Evolutionary conservation across 2,329 filamentous ascomycete genomes (phyloP).

Genomic region (Lojkania enalia): DNA sequence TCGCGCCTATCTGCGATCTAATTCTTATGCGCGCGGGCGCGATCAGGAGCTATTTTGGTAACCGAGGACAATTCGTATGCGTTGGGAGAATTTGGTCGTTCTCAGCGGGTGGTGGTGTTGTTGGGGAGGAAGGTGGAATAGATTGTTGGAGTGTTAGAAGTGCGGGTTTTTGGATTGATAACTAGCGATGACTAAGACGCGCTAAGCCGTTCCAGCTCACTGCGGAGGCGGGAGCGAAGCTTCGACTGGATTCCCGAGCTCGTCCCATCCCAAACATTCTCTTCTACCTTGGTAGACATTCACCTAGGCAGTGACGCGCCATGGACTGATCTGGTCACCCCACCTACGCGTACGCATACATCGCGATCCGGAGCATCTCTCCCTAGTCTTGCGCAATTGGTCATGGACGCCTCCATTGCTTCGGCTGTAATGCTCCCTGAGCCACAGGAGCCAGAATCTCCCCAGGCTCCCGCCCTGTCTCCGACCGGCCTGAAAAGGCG

Average conservation of each 20-base stretch:
- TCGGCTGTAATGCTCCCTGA: constrained; percentile 60
- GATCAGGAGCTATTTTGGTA: no score
- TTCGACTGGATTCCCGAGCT: not conserved
- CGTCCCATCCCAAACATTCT: no score
- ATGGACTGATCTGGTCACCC: not conserved
- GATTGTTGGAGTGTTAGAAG: no score
- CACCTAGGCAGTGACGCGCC: not conserved
- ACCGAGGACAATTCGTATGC: no score
- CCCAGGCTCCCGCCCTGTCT: constrained; percentile 35
- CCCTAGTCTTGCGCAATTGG: not conserved
- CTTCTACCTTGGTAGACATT: no score
- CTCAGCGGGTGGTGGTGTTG: not conserved
- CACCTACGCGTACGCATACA: not conserved
- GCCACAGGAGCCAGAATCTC: constrained; percentile 31
- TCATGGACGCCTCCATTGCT: constrained; percentile 53
- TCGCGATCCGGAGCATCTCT: not conserved
- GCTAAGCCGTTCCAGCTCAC: not conserved
- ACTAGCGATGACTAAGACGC: not conserved
- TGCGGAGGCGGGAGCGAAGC: not conserved
- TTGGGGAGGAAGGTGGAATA: not conserved
- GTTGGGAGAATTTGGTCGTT: no score
- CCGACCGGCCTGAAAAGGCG: constrained; percentile 52
- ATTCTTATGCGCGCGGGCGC: no score
- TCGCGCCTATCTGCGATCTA: no score
- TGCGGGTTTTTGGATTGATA: no score